Evolutionary conservation across 805 yeast species (phyloP).

Genomic region (Metschnikowia corniflorae): DNA sequence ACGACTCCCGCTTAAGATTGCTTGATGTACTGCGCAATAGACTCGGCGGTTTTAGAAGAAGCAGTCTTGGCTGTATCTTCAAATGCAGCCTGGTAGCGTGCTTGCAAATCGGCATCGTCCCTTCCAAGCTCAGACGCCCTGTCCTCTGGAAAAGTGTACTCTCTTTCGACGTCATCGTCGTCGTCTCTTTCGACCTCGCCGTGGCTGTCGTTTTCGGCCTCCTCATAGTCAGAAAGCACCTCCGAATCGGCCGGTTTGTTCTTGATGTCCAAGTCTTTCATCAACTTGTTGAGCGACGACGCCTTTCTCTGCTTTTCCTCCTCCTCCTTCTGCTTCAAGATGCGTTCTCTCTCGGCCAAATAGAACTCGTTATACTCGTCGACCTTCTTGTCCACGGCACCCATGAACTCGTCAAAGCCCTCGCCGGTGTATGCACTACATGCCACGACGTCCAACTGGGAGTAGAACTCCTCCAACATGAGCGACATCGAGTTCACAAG

Average conservation of each 20-base stretch:
- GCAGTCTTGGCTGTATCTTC: slow-evolving; percentile 59
- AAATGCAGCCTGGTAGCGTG: slow-evolving; percentile 70
- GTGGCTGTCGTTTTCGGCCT: slow-evolving; percentile 44
- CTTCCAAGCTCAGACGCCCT: slow-evolving; percentile 55
- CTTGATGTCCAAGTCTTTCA: slow-evolving; percentile 81
- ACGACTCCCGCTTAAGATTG: slow-evolving; percentile 6
- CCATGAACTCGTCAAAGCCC: slow-evolving; percentile 88
- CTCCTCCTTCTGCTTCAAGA: slow-evolving; percentile 70
- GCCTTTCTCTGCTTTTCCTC: slow-evolving; percentile 71
- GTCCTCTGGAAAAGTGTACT: slow-evolving; percentile 68
- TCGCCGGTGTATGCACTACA: slow-evolving; percentile 91
- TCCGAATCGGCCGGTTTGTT: slow-evolving; percentile 37
- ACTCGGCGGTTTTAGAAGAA: slow-evolving; percentile 65
- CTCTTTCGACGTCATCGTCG: slow-evolving; percentile 47
- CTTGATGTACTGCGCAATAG: slow-evolving; percentile 62
- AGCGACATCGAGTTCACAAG: slow-evolving; percentile 91
- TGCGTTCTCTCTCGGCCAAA: slow-evolving; percentile 79
- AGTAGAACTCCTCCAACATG: slow-evolving; percentile 93
- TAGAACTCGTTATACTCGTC: slow-evolving; percentile 84
- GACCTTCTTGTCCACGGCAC: slow-evolving; percentile 80
- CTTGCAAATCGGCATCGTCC: slow-evolving; percentile 53
- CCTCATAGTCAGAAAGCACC: slow-evolving; percentile 51
- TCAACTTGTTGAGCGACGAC: slow-evolving; percentile 62
- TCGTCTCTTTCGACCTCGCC: slow-evolving; percentile 49
- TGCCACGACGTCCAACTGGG: slow-evolving; percentile 87